phyloP scores from a whole-genome alignment of 1,284 basidiomycete species.

The Tilletia setariae region DNA sequence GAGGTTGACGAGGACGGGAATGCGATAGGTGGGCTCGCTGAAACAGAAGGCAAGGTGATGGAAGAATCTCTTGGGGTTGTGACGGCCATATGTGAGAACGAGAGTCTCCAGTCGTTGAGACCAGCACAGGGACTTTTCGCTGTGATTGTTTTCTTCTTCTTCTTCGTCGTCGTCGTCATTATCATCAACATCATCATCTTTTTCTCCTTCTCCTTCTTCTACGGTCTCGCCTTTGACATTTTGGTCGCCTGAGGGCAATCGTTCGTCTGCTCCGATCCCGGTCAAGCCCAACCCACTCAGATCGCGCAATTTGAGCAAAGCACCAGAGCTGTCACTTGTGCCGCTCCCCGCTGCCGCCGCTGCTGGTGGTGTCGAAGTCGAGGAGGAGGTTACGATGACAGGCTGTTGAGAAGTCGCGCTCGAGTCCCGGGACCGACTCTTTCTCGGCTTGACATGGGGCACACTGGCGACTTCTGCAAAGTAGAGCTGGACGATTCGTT shows the following conservation, averaged over 20 bases:
- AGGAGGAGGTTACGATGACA: too few relatives aligned
- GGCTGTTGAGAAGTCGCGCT: not conserved
- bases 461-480: constrained; percentile 29
- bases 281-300: constrained; percentile 17
- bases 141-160: constrained; percentile 14
- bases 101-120: constrained; percentile 43
- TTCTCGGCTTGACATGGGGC: not conserved
- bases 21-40: constrained; percentile 29
- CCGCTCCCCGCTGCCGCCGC: not conserved
- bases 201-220: constrained; percentile 9
- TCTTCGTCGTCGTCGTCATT: constrained; percentile 13
- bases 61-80: constrained; percentile 47
- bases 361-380: too few relatives aligned
- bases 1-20: constrained; percentile 44
- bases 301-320: not conserved
- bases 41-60: constrained; percentile 44
- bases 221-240: not conserved
- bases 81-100: constrained; percentile 38
- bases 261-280: constrained; percentile 21
- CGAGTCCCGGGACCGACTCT: not conserved
- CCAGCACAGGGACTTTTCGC: constrained; percentile 23
- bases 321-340: not conserved
- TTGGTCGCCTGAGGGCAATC: constrained; percentile 18
- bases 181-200: constrained; percentile 17
- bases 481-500: constrained; percentile 46